Base-by-base conservation (phyloP, 2,329 filamentous ascomycete species). In the Anthostomella pinea region DNA sequence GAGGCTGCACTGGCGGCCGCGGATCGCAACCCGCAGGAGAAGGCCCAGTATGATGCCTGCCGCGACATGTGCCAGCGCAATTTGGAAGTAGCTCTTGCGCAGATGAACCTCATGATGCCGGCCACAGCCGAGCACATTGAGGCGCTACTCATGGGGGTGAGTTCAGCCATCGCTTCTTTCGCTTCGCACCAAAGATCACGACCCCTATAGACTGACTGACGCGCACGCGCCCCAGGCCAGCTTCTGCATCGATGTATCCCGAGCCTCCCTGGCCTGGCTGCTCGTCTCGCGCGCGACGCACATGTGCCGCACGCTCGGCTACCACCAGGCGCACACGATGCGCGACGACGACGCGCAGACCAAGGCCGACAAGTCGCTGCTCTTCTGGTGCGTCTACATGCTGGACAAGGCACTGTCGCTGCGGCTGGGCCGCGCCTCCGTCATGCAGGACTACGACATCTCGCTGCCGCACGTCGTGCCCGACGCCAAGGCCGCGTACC, bases 311-410 rank as follows among this genome's bases (percentile, higher is more conserved):
- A 52, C 53, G 2, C 46, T 61, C 1, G 58, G 58, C 10, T 51
- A 58, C 15, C 58, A 61, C 31, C 57, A 61, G 23, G 45, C 50
- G 26, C 45, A 54, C 8, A 51, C 52, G 18, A 59, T 43, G 47
- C 51, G 44, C 20, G 41, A 52, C 33, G 53, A 53, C 39, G 42
- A 39, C 15, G 43, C 52, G 1, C 48, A 53, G 7, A 54, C 51
- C 26, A 51, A 53, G 11, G 46, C 54, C 2, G 47, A 57, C 51
- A 65, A 65, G 46, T 60, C 54, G 2, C 46, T 65, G 2, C 50
- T 80, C 7, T 82, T 82, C 49, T 82, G 77, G 78, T 66, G 62
- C 23, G 58, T 73, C 0, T 81, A 81, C 45, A 68, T 72, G 30
- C 58, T 79, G 11, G 72, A 80, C 41, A 78, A 75, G 40, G 67